Evolutionary conservation across 2,329 filamentous ascomycete species (phyloP), one percentile per base, ranked within the genome.

Genomic region (Pseudocercospora vitis): DNA sequence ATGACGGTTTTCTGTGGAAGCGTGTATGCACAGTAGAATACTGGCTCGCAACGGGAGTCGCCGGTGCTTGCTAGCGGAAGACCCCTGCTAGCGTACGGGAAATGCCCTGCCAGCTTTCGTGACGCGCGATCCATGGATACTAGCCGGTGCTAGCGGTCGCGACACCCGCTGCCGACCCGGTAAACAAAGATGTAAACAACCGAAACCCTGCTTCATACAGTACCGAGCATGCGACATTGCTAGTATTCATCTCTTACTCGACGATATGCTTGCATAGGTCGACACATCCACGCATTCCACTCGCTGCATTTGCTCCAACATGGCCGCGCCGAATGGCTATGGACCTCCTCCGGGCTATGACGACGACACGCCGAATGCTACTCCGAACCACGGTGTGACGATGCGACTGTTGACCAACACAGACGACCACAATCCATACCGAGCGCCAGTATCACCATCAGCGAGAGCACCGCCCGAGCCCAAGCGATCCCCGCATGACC

Each of bases 401-500:
- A 78, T 79, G 76, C 74, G 76, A 55, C 69, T 79, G 65, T 71
- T 79, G 70, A 76, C 76, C 59, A 73, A 73, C 58, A 68, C 65
- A 33, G 74, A 78, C 49, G 66, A 64, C 58, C 68, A 67, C 60
- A 50, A 48, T 32, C 56, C 55, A 31, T 74, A 75, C 63, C 55
- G 48, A 59, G 53, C 53, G 53, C 56, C 46, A 51, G 53, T 56
- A 50, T 59, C 59, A 59, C 51, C 57, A 56, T 52, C 60, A 48
- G 44, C 60, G 51, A 55, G 52, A 48, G 35, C 53, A 47, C 35
- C 55, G 21, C 45, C 53, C 29, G 42, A 48, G 40, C 14, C 42
- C 68, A 70, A 63, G 66, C 70, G 73, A 71, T 70, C 73, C 70
- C 76, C 70, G 53, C 67, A 67, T 63, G 65, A 66, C 39, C 60